Base-by-base conservation (phyloP, 176 grass and related monocot species). In the Aegilops bicornis region DNA sequence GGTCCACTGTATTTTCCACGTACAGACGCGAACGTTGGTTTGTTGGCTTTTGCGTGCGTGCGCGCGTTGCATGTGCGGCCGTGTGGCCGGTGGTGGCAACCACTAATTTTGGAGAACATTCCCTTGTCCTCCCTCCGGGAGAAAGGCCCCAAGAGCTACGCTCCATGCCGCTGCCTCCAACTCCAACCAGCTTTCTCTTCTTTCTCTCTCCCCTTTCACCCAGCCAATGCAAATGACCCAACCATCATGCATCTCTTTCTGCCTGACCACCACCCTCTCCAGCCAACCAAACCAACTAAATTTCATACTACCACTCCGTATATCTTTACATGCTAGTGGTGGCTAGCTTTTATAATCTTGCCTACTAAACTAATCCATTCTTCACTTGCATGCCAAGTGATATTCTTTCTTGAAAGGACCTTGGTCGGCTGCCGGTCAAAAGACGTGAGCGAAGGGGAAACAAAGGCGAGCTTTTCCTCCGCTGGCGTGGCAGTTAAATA, bases 101-200 rank as follows among this genome's bases (percentile, higher is more conserved):
- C 45, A 52, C 79, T 76, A 74, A 67, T 63, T 79, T 75, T 65
- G 84, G 90, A 83, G 83, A 89, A 92, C 90, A 92, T 92, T 89
- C 87, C 19, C 84, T 80, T 54, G 84, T 84, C 87, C 37, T 80
- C 40, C 83, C 80, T 37, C 22, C 73, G 33, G 83, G 14, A 64
- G 80, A 80, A 92, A 76, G 79, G 6, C 40, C 45, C 75, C 79
- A 86, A 86, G 25, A 50, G 50, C 84, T 83, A 89, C 37, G 19
- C 40, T 88, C 90, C 87, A 86, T 52, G 35, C 27, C 73, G 79
- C 83, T 83, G 79, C 59, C 74, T 89, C 66, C 90, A 86, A 89
- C 24, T 7, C 50, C 66, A 84, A 32, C 48, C 77, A 77, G 54
- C 54, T 59, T 48, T 47, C 43, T 39, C 37, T 54, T 54, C 50